Evolutionary conservation across 176 grass and related monocot genomes (phyloP).

Genomic region (Rhynchospora tenuis): DNA sequence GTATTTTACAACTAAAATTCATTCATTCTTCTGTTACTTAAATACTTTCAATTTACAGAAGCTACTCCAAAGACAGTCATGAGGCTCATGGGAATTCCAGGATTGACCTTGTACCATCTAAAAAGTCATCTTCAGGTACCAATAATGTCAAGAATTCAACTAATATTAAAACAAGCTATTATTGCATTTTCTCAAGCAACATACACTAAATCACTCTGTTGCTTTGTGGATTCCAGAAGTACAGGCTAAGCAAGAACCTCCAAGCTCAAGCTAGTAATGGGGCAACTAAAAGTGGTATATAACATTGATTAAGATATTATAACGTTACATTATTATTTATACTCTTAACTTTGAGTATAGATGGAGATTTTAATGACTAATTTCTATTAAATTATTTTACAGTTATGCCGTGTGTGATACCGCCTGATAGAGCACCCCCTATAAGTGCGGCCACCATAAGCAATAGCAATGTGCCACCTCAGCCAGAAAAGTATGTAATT

Average conservation of each 20-base stretch:
- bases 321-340: constrained; percentile 19
- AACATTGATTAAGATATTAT: constrained; percentile 17
- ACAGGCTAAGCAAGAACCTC: constrained; percentile 91
- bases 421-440: constrained; percentile 39
- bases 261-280: constrained; percentile 64
- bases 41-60: constrained; percentile 54
- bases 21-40: constrained; percentile 28
- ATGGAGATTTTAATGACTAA: background rate
- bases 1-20: constrained; percentile 18
- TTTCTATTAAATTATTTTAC: constrained; percentile 16
- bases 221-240: constrained; percentile 55
- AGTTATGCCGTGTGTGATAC: constrained; percentile 42
- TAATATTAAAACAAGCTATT: constrained; percentile 24
- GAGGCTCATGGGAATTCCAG: constrained; percentile 97
- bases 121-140: constrained; percentile 95
- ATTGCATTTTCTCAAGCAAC: constrained; percentile 21
- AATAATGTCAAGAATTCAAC: background rate
- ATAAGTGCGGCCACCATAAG: constrained; percentile 33
- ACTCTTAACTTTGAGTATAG: constrained; percentile 9
- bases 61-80: constrained; percentile 97
- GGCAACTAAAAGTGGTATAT: constrained; percentile 57
- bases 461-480: constrained; percentile 43
- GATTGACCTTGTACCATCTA: constrained; percentile 94
- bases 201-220: constrained; percentile 22
- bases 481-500: constrained; percentile 74